Percentiles rank a stretch among this genome's conserved stretches.
These are phyloP conservation scores for Linnemannia elongata DNA, from an alignment of 192 early-diverging fungal species.

Conservation along the genomic window DNA sequence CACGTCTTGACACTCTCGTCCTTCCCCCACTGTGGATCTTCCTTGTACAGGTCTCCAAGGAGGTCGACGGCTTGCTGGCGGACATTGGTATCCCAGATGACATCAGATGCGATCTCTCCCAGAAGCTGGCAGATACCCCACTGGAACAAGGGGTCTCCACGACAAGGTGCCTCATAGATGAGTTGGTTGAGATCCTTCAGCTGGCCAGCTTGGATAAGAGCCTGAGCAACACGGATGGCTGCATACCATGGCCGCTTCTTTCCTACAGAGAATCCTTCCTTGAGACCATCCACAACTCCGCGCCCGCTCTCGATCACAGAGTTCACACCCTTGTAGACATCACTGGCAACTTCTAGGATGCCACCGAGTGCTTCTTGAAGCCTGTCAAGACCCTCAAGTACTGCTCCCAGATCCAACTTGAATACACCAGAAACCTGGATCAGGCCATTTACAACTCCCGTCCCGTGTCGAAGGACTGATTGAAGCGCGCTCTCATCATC, in stretches of 20 bases:
- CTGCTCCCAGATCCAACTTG: neutral
- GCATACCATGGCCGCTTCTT: too few relatives aligned
- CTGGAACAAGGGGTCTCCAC: neutral
- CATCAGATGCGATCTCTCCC: neutral
- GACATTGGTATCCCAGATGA: neutral
- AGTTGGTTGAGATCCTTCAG: neutral
- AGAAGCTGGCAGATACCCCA: neutral
- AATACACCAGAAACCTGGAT: neutral
- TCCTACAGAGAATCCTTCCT: neutral
- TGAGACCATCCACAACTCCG: neutral
- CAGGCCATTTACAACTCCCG: neutral
- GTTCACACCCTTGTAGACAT: neutral
- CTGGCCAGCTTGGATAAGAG: neutral
- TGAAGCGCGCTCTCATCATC: neutral
- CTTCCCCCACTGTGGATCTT: neutral
- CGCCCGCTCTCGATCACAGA: neutral
- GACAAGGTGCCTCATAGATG: neutral
- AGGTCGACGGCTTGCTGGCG: neutral
- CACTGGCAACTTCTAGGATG: too few relatives aligned
- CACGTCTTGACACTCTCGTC: neutral
- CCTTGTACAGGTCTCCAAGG: neutral
- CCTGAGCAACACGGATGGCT: neutral
- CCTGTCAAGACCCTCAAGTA: neutral
- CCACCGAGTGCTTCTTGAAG: neutral
- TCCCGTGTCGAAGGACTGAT: neutral